Base-by-base conservation (phyloP, 176 grass and related monocot species). In the Pontederia crassipes region DNA sequence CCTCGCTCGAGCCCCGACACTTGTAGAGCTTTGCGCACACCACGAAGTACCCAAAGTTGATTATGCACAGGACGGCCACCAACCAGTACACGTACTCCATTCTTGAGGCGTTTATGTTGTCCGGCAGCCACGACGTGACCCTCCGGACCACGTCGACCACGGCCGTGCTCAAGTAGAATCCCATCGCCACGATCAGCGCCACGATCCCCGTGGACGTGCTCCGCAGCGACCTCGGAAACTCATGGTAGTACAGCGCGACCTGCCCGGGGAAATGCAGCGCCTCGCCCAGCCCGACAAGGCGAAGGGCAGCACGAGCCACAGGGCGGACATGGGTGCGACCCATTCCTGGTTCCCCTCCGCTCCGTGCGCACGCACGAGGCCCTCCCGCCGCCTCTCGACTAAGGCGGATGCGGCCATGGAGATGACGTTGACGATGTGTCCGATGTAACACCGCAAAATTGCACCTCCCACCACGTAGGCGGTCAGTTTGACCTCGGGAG, bases 161-260 rank as follows among this genome's bases (percentile, higher is more conserved):
- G 1, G 89, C 82, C 4, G 85, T 89, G 77, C 89, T 95, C 1
- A 95, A 71, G 70, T 95, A 89, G 75, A 89, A 95, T 1, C 85
- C 85, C 1, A 86, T 58, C 1, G 77, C 81, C 0, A 95, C 58
- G 67, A 81, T 56, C 49, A 89, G 46, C 9, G 82, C 79, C 4
- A 78, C 28, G 77, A 89, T 86, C 40, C 82, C 85, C 16, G 90
- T 79, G 0, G 82, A 64, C 0, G 85, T 95, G 82, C 73, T 95
- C 79, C 80, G 80, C 14, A 89, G 77, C 54, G 85, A 28, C 64
- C 26, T 54, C 0, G 90, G 90, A 58, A 95, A 95, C 72, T 86
- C 90, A 54, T 84, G 71, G 75, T 84, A 95, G 64, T 86, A 95
- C 0, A 95, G 59, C 10, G 61, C 85, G 18, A 95, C 83, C 59